phyloP scores from a whole-genome alignment of 75 land plant species.

The Larix kaempferi region DNA sequence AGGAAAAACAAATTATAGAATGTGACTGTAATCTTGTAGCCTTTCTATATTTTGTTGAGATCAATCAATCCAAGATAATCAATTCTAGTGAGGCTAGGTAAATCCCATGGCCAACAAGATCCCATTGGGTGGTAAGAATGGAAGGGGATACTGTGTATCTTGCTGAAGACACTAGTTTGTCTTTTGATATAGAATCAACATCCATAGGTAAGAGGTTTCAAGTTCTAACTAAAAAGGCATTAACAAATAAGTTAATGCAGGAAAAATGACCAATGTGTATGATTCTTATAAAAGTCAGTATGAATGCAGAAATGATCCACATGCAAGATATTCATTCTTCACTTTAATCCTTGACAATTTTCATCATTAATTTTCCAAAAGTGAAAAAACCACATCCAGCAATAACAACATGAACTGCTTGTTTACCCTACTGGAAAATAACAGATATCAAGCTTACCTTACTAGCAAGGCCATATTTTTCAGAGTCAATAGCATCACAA shows the following conservation, averaged over 20 bases:
- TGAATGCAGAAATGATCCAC: background rate
- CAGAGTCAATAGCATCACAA: constrained; percentile 90
- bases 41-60: too few relatives aligned
- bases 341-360: background rate
- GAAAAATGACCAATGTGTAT: background rate
- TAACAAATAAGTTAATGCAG: background rate
- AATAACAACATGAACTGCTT: background rate
- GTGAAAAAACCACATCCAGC: background rate
- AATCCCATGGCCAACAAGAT: too few relatives aligned
- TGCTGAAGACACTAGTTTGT: too few relatives aligned
- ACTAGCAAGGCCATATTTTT: constrained; percentile 83
- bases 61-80: too few relatives aligned
- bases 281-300: background rate
- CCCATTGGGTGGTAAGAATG: too few relatives aligned
- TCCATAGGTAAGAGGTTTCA: too few relatives aligned
- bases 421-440: background rate
- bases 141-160: too few relatives aligned
- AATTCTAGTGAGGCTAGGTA: too few relatives aligned
- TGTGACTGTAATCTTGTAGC: too few relatives aligned
- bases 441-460: constrained; percentile 43
- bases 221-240: too few relatives aligned
- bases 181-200: too few relatives aligned
- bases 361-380: background rate
- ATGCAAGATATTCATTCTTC: background rate
- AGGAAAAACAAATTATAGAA: too few relatives aligned